These are phyloP conservation scores for Marchantia paleacea DNA, from an alignment of 225 moss, liverwort and hornwort genomes.

Conservation along the genomic window DNA sequence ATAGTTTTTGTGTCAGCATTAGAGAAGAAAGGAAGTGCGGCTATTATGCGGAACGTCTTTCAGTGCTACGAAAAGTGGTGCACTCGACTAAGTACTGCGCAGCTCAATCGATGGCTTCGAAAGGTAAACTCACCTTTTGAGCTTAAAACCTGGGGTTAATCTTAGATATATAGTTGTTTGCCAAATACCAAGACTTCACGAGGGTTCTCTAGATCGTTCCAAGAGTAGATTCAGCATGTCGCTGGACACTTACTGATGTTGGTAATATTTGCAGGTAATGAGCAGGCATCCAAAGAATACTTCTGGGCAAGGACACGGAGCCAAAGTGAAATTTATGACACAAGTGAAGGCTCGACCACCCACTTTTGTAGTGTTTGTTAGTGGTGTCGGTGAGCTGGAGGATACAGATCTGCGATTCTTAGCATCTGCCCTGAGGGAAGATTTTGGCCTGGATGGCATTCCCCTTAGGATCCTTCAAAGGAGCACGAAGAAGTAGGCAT, in stretches of 20 bases:
- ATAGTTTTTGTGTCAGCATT: conserved; percentile 79
- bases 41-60: conserved; percentile 75
- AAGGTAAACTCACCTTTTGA: conserved; percentile 50
- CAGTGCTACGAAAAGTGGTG: conserved; percentile 86
- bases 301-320: conserved; percentile 59
- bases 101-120: conserved; percentile 91
- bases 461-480: conserved; percentile 89
- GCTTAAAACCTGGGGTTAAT: background rate
- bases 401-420: conserved; percentile 90
- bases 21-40: conserved; percentile 66
- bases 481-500: conserved; percentile 30
- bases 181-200: background rate
- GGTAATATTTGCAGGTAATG: conserved; percentile 60
- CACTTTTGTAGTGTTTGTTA: conserved; percentile 94
- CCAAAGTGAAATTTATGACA: conserved; percentile 89
- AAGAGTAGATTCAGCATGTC: background rate
- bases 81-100: conserved; percentile 75
- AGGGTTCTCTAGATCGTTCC: background rate
- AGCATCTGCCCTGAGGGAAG: conserved; percentile 84
- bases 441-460: conserved; percentile 76
- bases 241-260: background rate
- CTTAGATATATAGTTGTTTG: background rate
- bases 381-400: conserved; percentile 76
- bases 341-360: conserved; percentile 99
- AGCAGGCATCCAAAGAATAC: conserved; percentile 72